Evolutionary conservation across 352 stramenopile species (phyloP).

Genomic region (Phytophthora tubulina): DNA sequence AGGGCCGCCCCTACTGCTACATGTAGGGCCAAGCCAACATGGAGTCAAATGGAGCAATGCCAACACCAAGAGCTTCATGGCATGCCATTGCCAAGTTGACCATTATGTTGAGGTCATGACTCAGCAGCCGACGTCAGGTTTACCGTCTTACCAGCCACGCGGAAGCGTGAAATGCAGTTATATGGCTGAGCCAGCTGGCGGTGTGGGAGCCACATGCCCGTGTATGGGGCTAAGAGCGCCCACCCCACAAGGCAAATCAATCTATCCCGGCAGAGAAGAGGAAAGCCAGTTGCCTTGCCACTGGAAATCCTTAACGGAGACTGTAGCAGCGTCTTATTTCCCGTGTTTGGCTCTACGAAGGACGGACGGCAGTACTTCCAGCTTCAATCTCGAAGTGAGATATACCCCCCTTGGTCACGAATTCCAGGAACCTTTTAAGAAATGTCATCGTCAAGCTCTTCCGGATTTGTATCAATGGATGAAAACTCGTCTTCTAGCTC

Average conservation of each 20-base stretch:
- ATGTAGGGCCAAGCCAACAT: neutral
- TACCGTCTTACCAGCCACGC: constrained; percentile 1
- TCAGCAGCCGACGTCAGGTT: constrained; percentile 12
- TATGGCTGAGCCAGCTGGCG: constrained; percentile 13
- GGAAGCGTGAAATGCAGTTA: neutral
- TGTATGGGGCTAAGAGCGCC: neutral
- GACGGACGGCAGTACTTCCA: constrained; percentile 1
- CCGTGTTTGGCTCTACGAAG: constrained; percentile 7
- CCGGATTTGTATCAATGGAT: neutral
- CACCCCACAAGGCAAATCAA: constrained; percentile 14
- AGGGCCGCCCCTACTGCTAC: neutral
- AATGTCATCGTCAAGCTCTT: constrained; percentile 25
- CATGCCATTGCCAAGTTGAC: neutral
- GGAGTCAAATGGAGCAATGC: neutral
- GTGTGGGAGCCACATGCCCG: neutral
- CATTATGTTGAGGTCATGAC: constrained; percentile 4
- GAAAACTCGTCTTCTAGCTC: constrained; percentile 21
- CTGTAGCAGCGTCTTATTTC: constrained; percentile 21
- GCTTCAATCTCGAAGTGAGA: constrained; percentile 14
- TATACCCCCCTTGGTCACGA: neutral
- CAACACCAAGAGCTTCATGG: neutral
- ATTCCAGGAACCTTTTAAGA: neutral
- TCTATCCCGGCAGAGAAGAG: constrained; percentile 23
- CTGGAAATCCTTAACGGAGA: constrained; percentile 18
- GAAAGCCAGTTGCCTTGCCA: constrained; percentile 31